Conservation (phyloP, 352 stramenopile genomes). For the Saprolegnia diclina region DNA sequence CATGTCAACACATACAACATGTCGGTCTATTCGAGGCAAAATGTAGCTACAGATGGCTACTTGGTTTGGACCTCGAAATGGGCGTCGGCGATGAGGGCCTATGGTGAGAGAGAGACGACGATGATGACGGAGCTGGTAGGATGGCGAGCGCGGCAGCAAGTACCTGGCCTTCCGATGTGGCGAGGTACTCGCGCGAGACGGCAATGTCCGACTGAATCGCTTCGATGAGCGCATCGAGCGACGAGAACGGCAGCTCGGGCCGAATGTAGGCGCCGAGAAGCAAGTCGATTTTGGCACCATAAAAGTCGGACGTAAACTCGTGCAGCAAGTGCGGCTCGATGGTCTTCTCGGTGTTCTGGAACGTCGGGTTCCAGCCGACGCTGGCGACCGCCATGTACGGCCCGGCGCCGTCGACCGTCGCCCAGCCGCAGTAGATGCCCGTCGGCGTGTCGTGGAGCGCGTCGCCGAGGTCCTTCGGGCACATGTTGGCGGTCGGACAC, state of each 20-base stretch:
- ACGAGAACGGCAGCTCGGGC: conserved; percentile 92
- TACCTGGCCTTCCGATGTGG: conserved; percentile 48
- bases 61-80: too few relatives aligned
- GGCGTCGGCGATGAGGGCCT: too few relatives aligned
- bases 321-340: conserved; percentile 94
- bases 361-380: conserved; percentile 94
- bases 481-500: conserved; percentile 94
- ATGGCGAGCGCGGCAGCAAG: neutral
- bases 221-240: conserved; percentile 88
- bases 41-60: too few relatives aligned
- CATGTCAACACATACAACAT: too few relatives aligned
- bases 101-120: neutral
- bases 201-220: conserved; percentile 87
- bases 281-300: conserved; percentile 90
- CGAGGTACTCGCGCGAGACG: conserved; percentile 61
- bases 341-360: conserved; percentile 95
- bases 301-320: conserved; percentile 93
- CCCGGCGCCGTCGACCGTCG: conserved; percentile 70
- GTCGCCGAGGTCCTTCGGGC: conserved; percentile 75
- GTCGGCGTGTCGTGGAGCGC: conserved; percentile 68
- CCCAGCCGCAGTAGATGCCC: conserved; percentile 95
- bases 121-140: neutral
- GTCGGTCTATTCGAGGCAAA: too few relatives aligned
- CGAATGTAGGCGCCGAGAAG: conserved; percentile 90
- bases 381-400: conserved; percentile 95